Conservation (phyloP, 345 rosid genomes). For the Bretschneidera sinensis region DNA sequence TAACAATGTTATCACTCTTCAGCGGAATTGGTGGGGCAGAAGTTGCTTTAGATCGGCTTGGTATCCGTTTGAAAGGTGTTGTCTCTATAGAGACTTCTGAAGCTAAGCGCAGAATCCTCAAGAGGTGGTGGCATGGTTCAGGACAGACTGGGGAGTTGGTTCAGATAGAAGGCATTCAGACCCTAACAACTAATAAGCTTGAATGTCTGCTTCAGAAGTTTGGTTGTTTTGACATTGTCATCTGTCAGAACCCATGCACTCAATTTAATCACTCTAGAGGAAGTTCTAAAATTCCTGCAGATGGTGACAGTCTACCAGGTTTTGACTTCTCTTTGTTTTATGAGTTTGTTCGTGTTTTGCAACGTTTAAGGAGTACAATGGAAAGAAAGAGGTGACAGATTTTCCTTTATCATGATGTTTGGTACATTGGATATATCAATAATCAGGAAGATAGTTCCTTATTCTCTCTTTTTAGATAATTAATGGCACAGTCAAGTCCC, state of each 20-base stretch:
- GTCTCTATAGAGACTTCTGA: conserved; percentile 65
- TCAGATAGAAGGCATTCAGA: conserved; percentile 58
- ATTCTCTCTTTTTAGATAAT: neutral
- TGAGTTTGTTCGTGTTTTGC: conserved; percentile 69
- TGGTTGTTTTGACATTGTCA: conserved; percentile 63
- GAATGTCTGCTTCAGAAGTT: conserved; percentile 41
- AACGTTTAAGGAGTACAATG: conserved; percentile 53
- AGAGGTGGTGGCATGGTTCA: conserved; percentile 67
- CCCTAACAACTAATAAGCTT: conserved; percentile 52
- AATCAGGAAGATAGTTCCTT: neutral
- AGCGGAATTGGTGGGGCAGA: conserved; percentile 83
- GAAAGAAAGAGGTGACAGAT: conserved; percentile 19
- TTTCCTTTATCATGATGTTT: neutral
- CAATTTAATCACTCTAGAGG: conserved; percentile 18
- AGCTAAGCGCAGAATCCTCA: conserved; percentile 49
- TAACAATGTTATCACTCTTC: conserved; percentile 69
- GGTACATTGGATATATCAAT: neutral
- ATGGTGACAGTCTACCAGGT: conserved; percentile 10
- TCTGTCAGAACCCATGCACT: conserved; percentile 65
- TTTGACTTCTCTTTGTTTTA: conserved; percentile 62
- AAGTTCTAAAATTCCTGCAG: conserved; percentile 18
- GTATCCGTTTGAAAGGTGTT: conserved; percentile 60
- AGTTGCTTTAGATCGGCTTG: conserved; percentile 60
- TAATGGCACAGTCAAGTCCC: neutral
- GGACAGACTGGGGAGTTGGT: conserved; percentile 78